A percentile compares a stretch with the other conserved stretches of the same genome.
Evolutionary conservation across 768 basidiomycete genomes (phyloP).

Genomic region (Termitomyces sp.): DNA sequence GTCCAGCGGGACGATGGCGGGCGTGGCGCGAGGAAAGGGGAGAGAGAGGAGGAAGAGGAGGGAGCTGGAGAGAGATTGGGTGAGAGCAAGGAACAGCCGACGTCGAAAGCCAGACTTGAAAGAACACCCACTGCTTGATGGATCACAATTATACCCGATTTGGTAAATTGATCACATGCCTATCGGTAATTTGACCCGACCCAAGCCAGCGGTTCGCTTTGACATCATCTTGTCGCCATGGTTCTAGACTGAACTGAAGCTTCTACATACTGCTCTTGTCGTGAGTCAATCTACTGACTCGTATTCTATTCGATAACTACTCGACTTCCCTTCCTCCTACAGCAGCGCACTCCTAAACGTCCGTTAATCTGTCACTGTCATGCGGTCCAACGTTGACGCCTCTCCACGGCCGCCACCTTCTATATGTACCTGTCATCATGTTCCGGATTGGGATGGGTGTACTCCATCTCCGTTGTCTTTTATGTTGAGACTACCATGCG

Average conservation of each 20-base stretch:
- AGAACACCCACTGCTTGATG: background rate
- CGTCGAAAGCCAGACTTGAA: slow-evolving; percentile 4
- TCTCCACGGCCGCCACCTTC: too few relatives aligned
- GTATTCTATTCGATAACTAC: background rate
- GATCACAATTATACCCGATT: slow-evolving; percentile 6
- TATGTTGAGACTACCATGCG: background rate
- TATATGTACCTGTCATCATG: background rate
- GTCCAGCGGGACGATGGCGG: background rate
- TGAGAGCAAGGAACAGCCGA: slow-evolving; percentile 3
- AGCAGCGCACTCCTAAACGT: background rate
- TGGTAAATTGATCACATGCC: background rate
- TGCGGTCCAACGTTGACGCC: background rate
- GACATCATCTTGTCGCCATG: background rate
- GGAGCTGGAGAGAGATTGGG: background rate
- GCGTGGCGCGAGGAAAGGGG: background rate
- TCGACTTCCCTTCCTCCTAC: too few relatives aligned
- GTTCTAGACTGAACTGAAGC: background rate
- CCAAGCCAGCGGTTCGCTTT: background rate
- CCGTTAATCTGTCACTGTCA: background rate
- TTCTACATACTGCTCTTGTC: background rate
- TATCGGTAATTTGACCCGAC: background rate
- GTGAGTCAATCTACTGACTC: background rate
- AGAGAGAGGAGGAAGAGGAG: background rate
- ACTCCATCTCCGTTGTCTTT: background rate
- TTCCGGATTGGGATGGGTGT: background rate